Base-by-base conservation (phyloP, 192 early-diverging fungal genomes). In the Obelidium mucronatum region DNA sequence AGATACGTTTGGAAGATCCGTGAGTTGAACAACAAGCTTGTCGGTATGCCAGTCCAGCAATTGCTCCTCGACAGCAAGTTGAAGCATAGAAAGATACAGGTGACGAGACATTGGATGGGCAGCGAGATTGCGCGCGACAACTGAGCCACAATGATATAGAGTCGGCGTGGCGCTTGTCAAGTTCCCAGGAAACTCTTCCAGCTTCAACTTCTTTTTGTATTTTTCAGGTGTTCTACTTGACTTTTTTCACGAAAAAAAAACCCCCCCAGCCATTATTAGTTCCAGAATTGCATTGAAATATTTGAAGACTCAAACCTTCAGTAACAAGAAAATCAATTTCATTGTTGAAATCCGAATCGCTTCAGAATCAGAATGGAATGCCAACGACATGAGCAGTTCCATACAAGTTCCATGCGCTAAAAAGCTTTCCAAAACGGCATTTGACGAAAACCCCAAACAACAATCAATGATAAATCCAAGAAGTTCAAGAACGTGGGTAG, bases 21-120 rank as follows among this genome's bases (percentile, higher is more conserved):
- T 33, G 28, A 76, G 42, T 11, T 33, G 36, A 28, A 56, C 15
- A n/a, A 80, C 19, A 28, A 37, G n/a, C 31, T 61, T 71, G 51
- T 77, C 63, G 3, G 55, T 24, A 44, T 73, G 34, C 78, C 77
- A 79, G 53, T 81, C 78, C 24, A 80, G 17, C 1, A 81, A 28
- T 31, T 54, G 75, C 30, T 84, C 76, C 39, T 84, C 83, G 2
- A 80, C 31, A 3, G 73, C 78, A 2, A 81, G 54, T 64, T 84
- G 83, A 40, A 84, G 60, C 0, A 84, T 28, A 24, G 61, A 52
- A 30, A 75, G 75, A 54, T 84, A 81, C 2, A 74, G 37, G 13
- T 53, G 33, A 2, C 6, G 6, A 3, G 79, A 74, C 2, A 84
- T 52, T 8, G 11, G 28, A 24, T 37, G 40, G 4, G 34, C 24